A percentile compares a stretch with the other conserved stretches of the same genome.
Conservation (phyloP, 345 rosid species). For the Salix brachista region DNA sequence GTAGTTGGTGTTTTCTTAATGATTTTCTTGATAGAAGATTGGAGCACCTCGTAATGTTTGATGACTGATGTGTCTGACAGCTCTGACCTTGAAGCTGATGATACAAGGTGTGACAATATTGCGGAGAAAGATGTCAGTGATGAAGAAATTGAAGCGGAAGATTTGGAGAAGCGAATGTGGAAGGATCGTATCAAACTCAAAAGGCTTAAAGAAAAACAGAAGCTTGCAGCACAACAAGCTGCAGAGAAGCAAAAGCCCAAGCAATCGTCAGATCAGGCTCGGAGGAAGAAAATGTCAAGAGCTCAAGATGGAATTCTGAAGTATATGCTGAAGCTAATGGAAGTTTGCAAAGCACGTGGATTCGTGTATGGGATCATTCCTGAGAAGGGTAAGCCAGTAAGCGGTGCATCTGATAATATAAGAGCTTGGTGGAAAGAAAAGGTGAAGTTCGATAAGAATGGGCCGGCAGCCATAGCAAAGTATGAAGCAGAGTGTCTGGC, state of each 20-base stretch:
- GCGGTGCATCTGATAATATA: conserved; percentile 90
- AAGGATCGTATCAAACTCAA: conserved; percentile 79
- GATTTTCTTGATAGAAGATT: background rate
- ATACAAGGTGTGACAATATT: conserved; percentile 66
- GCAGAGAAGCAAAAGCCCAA: conserved; percentile 70
- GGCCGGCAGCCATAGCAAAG: conserved; percentile 86
- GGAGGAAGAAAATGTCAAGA: conserved; percentile 98
- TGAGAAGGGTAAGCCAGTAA: conserved; percentile 89
- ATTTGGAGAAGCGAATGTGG: conserved; percentile 93
- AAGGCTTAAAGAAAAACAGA: conserved; percentile 79
- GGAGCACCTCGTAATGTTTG: background rate
- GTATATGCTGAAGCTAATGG: conserved; percentile 98
- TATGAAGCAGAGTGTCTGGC: conserved; percentile 77
- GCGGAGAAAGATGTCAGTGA: conserved; percentile 93
- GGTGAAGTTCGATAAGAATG: conserved; percentile 94
- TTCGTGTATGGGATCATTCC: conserved; percentile 97
- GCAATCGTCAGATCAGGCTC: conserved; percentile 82
- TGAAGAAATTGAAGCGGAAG: conserved; percentile 88
- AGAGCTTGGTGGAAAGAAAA: conserved; percentile 99
- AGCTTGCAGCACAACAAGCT: conserved; percentile 60
- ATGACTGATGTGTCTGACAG: conserved; percentile 17
- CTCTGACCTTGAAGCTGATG: conserved; percentile 68
- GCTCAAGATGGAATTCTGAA: conserved; percentile 99
- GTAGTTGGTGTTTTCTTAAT: background rate
- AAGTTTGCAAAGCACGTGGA: conserved; percentile 93